Evolutionary conservation across 768 basidiomycete genomes (phyloP).

Genomic region (Amanita inopinata): DNA sequence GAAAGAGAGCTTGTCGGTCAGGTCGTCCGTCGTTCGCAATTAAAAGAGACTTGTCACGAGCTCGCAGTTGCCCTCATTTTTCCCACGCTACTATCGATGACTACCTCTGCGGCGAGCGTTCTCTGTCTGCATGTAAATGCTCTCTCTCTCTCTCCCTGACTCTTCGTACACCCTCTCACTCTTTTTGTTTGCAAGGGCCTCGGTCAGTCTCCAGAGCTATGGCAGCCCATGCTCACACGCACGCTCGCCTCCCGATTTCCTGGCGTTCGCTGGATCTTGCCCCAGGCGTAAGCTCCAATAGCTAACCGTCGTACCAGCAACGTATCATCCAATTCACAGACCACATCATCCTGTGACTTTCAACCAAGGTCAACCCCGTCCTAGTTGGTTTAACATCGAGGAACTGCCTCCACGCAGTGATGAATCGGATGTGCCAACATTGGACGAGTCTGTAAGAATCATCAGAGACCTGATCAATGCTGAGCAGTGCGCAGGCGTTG

Average conservation of each 20-base stretch:
- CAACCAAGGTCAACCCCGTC: conserved; percentile 17
- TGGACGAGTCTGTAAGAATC: conserved; percentile 17
- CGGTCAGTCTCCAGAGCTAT: conserved; percentile 26
- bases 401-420: conserved; percentile 22
- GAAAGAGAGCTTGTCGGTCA: too few relatives aligned
- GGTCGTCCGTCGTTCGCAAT: too few relatives aligned
- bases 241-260: conserved; percentile 21
- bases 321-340: conserved; percentile 11
- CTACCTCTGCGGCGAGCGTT: neutral
- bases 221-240: conserved; percentile 19
- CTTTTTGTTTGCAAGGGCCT: conserved; percentile 21
- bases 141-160: neutral
- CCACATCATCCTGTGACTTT: conserved; percentile 17
- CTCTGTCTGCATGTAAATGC: neutral
- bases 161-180: neutral
- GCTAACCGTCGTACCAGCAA: neutral
- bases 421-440: conserved; percentile 21
- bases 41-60: neutral
- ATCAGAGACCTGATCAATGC: conserved; percentile 24
- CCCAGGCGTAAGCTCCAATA: conserved; percentile 22
- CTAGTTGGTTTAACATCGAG: conserved; percentile 29
- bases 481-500: conserved; percentile 19
- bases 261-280: conserved; percentile 25
- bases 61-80: neutral
- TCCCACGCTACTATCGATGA: too few relatives aligned